phyloP scores from a whole-genome alignment of 2,329 filamentous ascomycete genomes.

The Monilinia polystroma region DNA sequence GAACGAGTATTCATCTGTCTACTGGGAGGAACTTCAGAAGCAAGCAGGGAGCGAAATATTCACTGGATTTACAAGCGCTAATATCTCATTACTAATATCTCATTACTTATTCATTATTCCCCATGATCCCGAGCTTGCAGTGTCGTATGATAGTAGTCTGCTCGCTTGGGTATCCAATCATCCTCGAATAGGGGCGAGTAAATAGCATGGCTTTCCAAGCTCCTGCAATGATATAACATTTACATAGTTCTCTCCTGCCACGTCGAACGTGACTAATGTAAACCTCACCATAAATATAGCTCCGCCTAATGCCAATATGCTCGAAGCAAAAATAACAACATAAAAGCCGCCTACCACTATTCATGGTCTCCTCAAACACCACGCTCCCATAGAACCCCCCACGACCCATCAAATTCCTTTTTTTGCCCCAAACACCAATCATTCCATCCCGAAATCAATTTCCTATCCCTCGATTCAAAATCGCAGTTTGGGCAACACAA shows the following conservation, averaged over 20 bases:
- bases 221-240: background rate
- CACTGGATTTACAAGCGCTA: background rate
- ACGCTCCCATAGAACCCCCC: background rate
- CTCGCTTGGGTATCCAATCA: background rate
- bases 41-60: background rate
- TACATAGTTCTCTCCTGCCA: background rate
- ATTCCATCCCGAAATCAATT: background rate
- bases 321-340: background rate
- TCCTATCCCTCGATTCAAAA: constrained; percentile 52
- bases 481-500: constrained; percentile 81
- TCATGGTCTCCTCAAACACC: constrained; percentile 25
- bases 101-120: background rate
- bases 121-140: background rate
- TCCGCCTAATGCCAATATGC: background rate
- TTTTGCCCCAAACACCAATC: background rate
- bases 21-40: background rate
- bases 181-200: background rate
- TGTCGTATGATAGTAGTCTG: background rate
- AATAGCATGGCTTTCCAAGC: background rate
- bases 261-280: no score
- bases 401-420: background rate
- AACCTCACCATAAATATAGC: background rate
- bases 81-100: background rate
- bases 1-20: background rate
- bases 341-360: constrained; percentile 4